Conservation (phyloP, 306 rosid species). For the Cyclanthera cordifolia region DNA sequence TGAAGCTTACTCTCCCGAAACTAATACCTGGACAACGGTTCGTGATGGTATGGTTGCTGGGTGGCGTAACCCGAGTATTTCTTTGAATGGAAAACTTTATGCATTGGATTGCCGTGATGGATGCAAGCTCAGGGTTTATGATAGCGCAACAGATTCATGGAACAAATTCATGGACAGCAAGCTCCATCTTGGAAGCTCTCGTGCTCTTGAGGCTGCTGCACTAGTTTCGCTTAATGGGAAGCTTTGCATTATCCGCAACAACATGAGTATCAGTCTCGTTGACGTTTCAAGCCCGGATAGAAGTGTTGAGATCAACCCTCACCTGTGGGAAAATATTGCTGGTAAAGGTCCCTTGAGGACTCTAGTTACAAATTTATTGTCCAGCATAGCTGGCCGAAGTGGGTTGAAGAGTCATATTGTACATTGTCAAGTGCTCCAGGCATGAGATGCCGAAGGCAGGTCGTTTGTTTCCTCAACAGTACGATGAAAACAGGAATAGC, state of each 20-base stretch:
- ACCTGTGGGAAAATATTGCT: slow-evolving; percentile 90
- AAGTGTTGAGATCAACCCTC: slow-evolving; percentile 70
- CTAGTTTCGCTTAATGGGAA: slow-evolving; percentile 90
- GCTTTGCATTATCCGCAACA: slow-evolving; percentile 91
- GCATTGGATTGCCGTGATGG: slow-evolving; percentile 92
- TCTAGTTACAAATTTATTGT: slow-evolving; percentile 73
- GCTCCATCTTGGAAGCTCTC: slow-evolving; percentile 83
- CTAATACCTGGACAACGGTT: slow-evolving; percentile 76
- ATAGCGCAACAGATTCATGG: slow-evolving; percentile 72
- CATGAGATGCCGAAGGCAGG: slow-evolving; percentile 27
- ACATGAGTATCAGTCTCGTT: slow-evolving; percentile 93
- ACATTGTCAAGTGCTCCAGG: slow-evolving; percentile 98
- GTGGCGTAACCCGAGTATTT: slow-evolving; percentile 95
- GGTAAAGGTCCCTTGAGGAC: slow-evolving; percentile 77
- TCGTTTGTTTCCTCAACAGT: not conserved
- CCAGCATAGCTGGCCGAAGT: slow-evolving; percentile 75
- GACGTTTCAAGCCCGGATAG: slow-evolving; percentile 60
- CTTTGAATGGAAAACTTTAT: slow-evolving; percentile 72
- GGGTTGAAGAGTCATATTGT: slow-evolving; percentile 91
- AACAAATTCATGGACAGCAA: slow-evolving; percentile 88
- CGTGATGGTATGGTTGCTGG: slow-evolving; percentile 77
- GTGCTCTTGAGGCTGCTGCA: slow-evolving; percentile 88
- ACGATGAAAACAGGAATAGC: too few relatives aligned
- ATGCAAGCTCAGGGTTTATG: slow-evolving; percentile 87
- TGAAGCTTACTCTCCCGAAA: slow-evolving; percentile 80